A percentile compares a stretch with the other conserved stretches of the same genome.
These are phyloP conservation scores for Penicillium daleae DNA, from an alignment of 495 filamentous ascomycete species.

Conservation along the genomic window DNA sequence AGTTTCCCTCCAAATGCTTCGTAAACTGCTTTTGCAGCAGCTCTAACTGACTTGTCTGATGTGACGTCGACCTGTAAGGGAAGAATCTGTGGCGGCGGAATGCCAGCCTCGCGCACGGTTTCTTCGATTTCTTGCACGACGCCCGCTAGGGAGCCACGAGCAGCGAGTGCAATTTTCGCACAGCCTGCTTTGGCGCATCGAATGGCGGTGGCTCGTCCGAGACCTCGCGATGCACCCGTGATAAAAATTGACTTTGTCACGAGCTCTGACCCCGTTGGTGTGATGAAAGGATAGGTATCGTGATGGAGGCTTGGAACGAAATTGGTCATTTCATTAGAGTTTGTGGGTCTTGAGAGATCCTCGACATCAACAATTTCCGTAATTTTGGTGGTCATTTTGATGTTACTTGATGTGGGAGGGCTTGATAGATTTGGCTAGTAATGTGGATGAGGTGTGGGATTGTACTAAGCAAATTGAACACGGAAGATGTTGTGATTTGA, in stretches of 20 bases:
- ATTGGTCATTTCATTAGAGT: neutral
- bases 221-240: slow-evolving; percentile 53
- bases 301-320: slow-evolving; percentile 1
- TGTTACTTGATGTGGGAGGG: neutral
- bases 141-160: slow-evolving; percentile 45
- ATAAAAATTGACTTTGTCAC: slow-evolving; percentile 49
- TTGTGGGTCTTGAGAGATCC: neutral
- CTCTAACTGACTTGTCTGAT: slow-evolving; percentile 37
- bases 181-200: slow-evolving; percentile 53
- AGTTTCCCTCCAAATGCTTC: slow-evolving; percentile 37
- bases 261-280: slow-evolving; percentile 28
- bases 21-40: slow-evolving; percentile 33
- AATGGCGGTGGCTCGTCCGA: slow-evolving; percentile 49
- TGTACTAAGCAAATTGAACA: neutral
- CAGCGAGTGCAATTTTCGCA: slow-evolving; percentile 48
- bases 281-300: slow-evolving; percentile 54
- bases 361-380: neutral
- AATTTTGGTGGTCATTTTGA: neutral
- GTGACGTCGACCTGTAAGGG: slow-evolving; percentile 49
- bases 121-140: slow-evolving; percentile 36
- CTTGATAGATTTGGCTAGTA: too few relatives aligned
- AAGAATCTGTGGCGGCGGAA: slow-evolving; percentile 43
- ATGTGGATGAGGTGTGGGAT: too few relatives aligned
- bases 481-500: neutral
- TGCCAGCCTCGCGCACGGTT: slow-evolving; percentile 41